Conservation (phyloP, 75 land plant species). For the Gnetum montanum region DNA sequence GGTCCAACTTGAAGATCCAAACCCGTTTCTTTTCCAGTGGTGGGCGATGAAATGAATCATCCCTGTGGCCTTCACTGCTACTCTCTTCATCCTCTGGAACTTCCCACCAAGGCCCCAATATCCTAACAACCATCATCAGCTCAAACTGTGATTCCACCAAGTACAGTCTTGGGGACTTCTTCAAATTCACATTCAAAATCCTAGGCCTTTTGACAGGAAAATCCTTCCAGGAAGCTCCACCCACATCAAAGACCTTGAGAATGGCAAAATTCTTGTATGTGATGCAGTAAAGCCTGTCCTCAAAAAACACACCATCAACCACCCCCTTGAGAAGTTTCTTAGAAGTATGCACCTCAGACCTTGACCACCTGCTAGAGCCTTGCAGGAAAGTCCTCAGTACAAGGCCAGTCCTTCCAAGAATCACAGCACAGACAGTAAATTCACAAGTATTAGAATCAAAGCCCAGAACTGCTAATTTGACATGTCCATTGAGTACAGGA, state of each 20-base stretch:
- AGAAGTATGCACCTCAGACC: constrained; percentile 4
- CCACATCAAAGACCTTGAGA: constrained; percentile 1
- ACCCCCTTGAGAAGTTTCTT: constrained; percentile 6
- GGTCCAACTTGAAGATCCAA: constrained; percentile 6
- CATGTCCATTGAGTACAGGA: neutral
- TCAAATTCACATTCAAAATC: constrained; percentile 4
- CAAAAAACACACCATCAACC: constrained; percentile 1
- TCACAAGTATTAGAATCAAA: neutral
- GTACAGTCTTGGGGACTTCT: constrained; percentile 7
- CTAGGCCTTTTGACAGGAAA: constrained; percentile 6
- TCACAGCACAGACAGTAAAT: neutral
- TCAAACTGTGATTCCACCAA: constrained; percentile 7
- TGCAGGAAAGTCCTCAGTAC: neutral
- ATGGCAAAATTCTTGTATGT: constrained; percentile 8
- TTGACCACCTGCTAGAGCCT: neutral
- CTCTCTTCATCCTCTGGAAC: constrained; percentile 11
- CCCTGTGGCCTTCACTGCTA: neutral
- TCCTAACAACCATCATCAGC: constrained; percentile 5
- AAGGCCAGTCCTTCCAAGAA: constrained; percentile 3
- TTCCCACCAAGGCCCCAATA: constrained; percentile 5
- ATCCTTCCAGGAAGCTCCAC: constrained; percentile 2
- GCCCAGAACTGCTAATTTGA: neutral
- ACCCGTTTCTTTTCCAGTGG: constrained; percentile 3
- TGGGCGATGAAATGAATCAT: neutral
- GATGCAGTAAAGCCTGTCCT: constrained; percentile 3